A percentile compares a stretch with the other conserved stretches of the same genome.
Evolutionary conservation across 495 filamentous ascomycete genomes (phyloP).

Genomic region (Daldinia vernicosa): DNA sequence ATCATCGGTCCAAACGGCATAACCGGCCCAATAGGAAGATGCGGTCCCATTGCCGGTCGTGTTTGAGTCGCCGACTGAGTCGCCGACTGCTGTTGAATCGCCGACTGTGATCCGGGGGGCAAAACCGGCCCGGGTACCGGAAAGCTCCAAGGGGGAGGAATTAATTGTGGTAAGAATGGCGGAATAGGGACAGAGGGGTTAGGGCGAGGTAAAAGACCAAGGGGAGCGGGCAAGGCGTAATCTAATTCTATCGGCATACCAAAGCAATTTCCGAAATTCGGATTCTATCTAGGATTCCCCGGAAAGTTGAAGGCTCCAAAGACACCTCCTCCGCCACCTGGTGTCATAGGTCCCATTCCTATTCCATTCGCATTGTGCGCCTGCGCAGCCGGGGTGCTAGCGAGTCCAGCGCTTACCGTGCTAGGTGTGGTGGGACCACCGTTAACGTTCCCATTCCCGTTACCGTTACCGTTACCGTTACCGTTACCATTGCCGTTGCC

Average conservation of each 20-base stretch:
- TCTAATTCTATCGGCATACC: neutral
- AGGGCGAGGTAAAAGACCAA: neutral
- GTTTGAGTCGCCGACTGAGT: neutral
- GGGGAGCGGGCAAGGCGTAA: neutral
- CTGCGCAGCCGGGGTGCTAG: constrained; percentile 67
- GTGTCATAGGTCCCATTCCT: constrained; percentile 71
- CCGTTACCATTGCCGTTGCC: constrained; percentile 60
- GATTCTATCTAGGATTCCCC: constrained; percentile 46
- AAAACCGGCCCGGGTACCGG: neutral
- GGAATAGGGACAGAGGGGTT: neutral
- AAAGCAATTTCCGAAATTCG: constrained; percentile 13
- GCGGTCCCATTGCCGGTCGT: neutral
- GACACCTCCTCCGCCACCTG: constrained; percentile 72
- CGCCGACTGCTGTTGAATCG: neutral
- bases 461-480: constrained; percentile 60
- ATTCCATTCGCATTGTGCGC: constrained; percentile 61
- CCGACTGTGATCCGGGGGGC: neutral
- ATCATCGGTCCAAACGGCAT: neutral
- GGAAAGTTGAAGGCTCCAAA: constrained; percentile 66
- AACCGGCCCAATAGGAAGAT: neutral
- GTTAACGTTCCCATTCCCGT: constrained; percentile 62
- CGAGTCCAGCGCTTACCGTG: constrained; percentile 61
- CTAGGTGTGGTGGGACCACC: constrained; percentile 79
- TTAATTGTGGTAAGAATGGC: neutral
- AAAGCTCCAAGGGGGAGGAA: neutral